Base-by-base conservation (phyloP, 768 basidiomycete genomes). In the Trametes elegans region DNA sequence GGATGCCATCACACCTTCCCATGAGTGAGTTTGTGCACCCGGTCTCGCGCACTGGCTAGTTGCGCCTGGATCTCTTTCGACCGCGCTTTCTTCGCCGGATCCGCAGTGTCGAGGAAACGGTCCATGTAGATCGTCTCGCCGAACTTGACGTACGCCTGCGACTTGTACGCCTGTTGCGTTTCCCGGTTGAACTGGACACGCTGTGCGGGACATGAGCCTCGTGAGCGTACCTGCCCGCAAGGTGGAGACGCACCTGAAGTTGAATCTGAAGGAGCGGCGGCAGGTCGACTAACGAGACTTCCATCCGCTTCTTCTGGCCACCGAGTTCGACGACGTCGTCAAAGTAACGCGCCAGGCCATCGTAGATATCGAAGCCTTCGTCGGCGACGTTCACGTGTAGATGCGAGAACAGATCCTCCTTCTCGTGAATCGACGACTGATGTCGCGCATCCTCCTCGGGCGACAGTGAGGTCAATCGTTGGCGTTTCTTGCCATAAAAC, bases 181-280 rank as follows among this genome's bases (percentile, higher is more conserved):
- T 92, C 88, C 8, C 93, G 83, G 67, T 98, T 93, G 74, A 93
- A 98, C 78, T 96, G 93, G 4, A 93, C 94, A 53, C 94, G 77
- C 93, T 95, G 62, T 18, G 8, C 3, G 18, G 46, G n/a, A 47
- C 43, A 42, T 58, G 47, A 36, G 48, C 53, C 16, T 42, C 24
- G 18, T 10, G 45, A 38, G 21, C 10, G 34, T 10, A 21, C 28
- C n/a, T 16, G 49, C 39, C 28, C 31, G 49, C 3, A 7, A 28
- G 6, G 8, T 14, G 18, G 45, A 32, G 9, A 62, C 79, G 57
- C 47, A 93, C 95, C 82, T 98, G 93, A 8, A 99, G 80, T 68
- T 99, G 97, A 39, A 99, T 90, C 66, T 99, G 97, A 32, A 99
- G 73, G 44, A 98, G 69, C 2, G 93, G 91, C 1, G 97, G 97